Evolutionary conservation across 306 rosid genomes (phyloP), one percentile per base, ranked within the genome.

Genomic region (Trifolium subterraneum): DNA sequence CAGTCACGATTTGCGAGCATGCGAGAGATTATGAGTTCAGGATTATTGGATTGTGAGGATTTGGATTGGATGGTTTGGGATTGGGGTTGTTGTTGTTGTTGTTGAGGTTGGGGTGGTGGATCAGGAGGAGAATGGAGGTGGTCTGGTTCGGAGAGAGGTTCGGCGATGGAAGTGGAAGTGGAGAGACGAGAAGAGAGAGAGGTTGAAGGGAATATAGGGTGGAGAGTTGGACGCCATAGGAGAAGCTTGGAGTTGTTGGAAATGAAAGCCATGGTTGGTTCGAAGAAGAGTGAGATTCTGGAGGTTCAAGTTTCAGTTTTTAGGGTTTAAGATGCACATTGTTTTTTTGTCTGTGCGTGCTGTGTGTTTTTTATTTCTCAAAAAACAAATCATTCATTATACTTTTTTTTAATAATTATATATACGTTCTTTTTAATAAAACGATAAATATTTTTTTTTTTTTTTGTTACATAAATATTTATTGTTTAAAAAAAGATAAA

Each of bases 1-100:
- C 96, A 94, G n/a, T 80, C 94, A 39, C 97, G 94, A 87, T 81
- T 94, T 3, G 87, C 77, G 92, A 93, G 87, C 96, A 91, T 91
- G 71, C 85, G 71, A 70, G 89, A 81, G 27, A 94, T 90, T 3
- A 81, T 16, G 29, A 80, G 79, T 29, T 91, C 90, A 0, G 82
- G 79, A 76, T 2, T 56, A 5, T 20, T 13, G 63, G n/a, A 9
- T 20, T 13, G 36, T 4, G 23, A 0, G 4, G 61, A 29, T 29
- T 29, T 4, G 23, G 41, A 15, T 14, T 10, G 13, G 62, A 20
- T 12, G 73, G 42, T 8, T 41, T 19, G 10, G 72, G 58, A 1
- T 8, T 14, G 60, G n/a, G n/a, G n/a, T n/a, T n/a, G n/a, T n/a
- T n/a, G n/a, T n/a, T n/a, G n/a, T n/a, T n/a, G n/a, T 3, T 13